Base-by-base conservation (phyloP, 495 filamentous ascomycete species). In the Podospora conica region DNA sequence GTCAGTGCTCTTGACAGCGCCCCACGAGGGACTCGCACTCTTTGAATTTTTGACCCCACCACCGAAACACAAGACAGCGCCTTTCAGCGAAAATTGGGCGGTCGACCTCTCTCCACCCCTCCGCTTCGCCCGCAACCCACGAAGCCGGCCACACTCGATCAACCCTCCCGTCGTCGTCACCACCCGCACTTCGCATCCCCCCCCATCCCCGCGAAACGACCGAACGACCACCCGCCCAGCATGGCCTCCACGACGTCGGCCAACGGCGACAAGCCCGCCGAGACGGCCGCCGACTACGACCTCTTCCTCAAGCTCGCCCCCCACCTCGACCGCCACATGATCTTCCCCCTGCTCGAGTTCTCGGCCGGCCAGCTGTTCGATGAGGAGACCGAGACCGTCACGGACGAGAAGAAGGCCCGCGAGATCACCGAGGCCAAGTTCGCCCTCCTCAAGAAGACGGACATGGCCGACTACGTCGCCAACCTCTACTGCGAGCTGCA, bases 381-480 rank as follows among this genome's bases (percentile, higher is more conserved):
- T 55, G 82, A 85, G 65, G 86, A 86, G 31, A 81, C 79, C 60
- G 83, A 83, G 29, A 79, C 85, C 60, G 70, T 77, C 28, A 79
- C 75, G 62, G 86, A 84, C 55, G 80, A 83, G 66, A 83, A 83
- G 68, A 79, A 82, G 65, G 80, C 88, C 33, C 80, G 83, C 61
- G 88, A 92, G 72, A 88, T 93, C 70, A 87, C 85, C 28, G 86
- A 89, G 73, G 87, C 91, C 73, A 96, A 96, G 76, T 97, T 92
- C 76, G 87, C 92, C 77, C 86, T 98, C 28, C 86, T 97, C 64
- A 94, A 96, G 84, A 86, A 90, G 76, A 96, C 95, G 64, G 96
- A 98, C 82, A 98, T 98, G 95, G 92, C 87, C 70, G 95, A 98
- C 78, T 98, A 96, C 76, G 91, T 97, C 53, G 91, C 92, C 69